Conservation (phyloP, 768 basidiomycete genomes). For the Paxillus involutus region DNA sequence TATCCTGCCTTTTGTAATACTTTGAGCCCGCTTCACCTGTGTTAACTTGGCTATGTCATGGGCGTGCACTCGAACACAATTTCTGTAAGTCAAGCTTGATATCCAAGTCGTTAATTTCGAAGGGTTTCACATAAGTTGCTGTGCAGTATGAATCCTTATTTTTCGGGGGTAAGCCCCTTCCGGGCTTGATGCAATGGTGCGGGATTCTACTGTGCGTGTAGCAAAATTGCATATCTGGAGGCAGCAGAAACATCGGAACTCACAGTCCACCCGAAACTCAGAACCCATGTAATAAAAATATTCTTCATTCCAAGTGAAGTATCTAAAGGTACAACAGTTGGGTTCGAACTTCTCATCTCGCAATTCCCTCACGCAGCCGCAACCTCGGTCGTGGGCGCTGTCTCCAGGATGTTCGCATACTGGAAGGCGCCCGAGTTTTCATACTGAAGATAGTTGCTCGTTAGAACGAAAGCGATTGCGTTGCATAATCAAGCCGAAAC, state of each 20-base stretch:
- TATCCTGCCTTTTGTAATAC: neutral
- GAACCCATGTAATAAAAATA: neutral
- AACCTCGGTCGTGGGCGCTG: constrained; percentile 6
- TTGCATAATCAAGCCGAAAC: constrained; percentile 19
- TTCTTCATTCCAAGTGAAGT: neutral
- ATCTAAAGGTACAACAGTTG: neutral
- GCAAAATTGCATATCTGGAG: no score
- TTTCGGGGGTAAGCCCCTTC: no score
- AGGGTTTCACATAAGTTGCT: no score
- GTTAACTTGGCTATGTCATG: neutral
- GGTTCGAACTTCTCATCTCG: neutral
- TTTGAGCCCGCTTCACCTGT: neutral
- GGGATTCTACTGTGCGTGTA: no score
- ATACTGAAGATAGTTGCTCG: constrained; percentile 42
- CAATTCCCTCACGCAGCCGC: constrained; percentile 11
- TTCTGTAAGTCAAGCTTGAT: no score
- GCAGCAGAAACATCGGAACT: no score
- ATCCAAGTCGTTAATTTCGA: no score
- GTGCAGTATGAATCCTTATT: no score
- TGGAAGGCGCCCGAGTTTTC: constrained; percentile 83
- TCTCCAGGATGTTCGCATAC: constrained; percentile 59
- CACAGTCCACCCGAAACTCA: no score
- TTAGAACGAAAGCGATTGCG: neutral
- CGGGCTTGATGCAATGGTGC: no score
- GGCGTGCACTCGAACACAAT: neutral